Evolutionary conservation across 2,329 filamentous ascomycete genomes (phyloP).

Genomic region (Emydomyces testavorans): DNA sequence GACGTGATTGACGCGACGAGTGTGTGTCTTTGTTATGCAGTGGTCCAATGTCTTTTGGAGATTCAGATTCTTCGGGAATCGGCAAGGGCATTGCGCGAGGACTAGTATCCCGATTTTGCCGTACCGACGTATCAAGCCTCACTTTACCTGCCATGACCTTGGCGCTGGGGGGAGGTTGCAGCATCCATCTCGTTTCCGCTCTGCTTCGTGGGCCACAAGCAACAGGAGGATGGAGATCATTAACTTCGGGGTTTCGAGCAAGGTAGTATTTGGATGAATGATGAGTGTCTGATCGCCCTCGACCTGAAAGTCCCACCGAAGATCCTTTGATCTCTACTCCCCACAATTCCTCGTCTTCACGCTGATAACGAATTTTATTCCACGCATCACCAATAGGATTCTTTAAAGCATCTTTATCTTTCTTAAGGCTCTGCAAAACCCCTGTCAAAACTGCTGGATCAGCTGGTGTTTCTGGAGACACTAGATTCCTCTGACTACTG

Average conservation of each 20-base stretch:
- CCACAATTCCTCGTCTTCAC: slow-evolving; percentile 82
- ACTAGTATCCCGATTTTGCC: slow-evolving; percentile 16
- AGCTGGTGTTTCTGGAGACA: slow-evolving; percentile 31
- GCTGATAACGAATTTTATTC: slow-evolving; percentile 69
- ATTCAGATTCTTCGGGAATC: slow-evolving; percentile 3
- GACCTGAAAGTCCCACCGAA: slow-evolving; percentile 40
- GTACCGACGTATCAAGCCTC: slow-evolving; percentile 20
- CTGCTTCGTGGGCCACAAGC: slow-evolving; percentile 60
- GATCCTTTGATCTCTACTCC: slow-evolving; percentile 48
- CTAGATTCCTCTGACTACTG: slow-evolving; percentile 47
- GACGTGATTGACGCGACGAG: background rate
- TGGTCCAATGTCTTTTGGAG: background rate
- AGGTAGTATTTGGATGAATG: slow-evolving; percentile 48
- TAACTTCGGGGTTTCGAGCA: slow-evolving; percentile 58
- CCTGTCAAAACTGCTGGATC: slow-evolving; percentile 18
- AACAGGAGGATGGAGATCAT: slow-evolving; percentile 75
- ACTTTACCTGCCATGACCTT: slow-evolving; percentile 85
- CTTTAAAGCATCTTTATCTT: slow-evolving; percentile 37
- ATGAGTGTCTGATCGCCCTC: slow-evolving; percentile 28
- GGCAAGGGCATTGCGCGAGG: background rate
- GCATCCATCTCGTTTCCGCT: slow-evolving; percentile 76
- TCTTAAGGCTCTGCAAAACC: slow-evolving; percentile 21
- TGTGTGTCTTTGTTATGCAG: background rate
- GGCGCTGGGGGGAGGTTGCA: slow-evolving; percentile 79
- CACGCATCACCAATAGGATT: slow-evolving; percentile 46